A percentile compares a stretch with the other conserved stretches of the same genome.
Conservation (phyloP, 2,329 filamentous ascomycete genomes). For the Huntiella abstrusa region DNA sequence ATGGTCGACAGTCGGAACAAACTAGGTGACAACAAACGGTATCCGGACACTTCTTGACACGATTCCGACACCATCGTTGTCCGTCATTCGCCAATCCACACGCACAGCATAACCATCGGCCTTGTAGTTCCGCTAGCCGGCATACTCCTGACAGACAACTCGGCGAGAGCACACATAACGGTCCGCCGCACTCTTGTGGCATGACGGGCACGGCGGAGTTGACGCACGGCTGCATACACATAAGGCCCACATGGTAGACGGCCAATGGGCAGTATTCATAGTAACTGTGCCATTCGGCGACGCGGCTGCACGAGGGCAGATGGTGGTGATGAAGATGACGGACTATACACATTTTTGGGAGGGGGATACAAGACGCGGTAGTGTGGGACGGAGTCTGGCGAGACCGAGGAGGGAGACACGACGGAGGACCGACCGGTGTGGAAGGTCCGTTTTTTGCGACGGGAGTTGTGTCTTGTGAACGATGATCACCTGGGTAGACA, state of each 20-base stretch:
- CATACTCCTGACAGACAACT: slow-evolving; percentile 28
- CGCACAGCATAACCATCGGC: slow-evolving; percentile 31
- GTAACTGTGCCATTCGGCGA: slow-evolving; percentile 23
- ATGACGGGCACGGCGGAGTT: slow-evolving; percentile 19
- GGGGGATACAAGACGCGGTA: neutral
- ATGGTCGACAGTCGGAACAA: slow-evolving; percentile 25
- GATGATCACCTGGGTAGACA: neutral
- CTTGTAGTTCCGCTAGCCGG: slow-evolving; percentile 28
- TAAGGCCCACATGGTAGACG: slow-evolving; percentile 13
- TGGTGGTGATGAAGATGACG: slow-evolving; percentile 34
- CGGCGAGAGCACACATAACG: neutral
- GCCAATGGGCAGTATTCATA: slow-evolving; percentile 24
- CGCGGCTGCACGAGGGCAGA: slow-evolving; percentile 23
- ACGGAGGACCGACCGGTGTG: neutral
- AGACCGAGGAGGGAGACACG: neutral
- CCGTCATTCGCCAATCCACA: slow-evolving; percentile 28
- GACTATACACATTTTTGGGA: slow-evolving; percentile 28
- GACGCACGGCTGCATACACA: slow-evolving; percentile 21
- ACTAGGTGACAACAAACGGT: slow-evolving; percentile 34
- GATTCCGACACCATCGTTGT: slow-evolving; percentile 26
- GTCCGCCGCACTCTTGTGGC: neutral
- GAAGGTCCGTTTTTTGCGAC: too few species aligned
- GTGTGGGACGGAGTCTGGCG: too few species aligned
- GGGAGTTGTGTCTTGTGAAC: too few species aligned
- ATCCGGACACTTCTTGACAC: slow-evolving; percentile 26